Conservation (phyloP, 495 filamentous ascomycete species). For the Filosporella fistucella region DNA sequence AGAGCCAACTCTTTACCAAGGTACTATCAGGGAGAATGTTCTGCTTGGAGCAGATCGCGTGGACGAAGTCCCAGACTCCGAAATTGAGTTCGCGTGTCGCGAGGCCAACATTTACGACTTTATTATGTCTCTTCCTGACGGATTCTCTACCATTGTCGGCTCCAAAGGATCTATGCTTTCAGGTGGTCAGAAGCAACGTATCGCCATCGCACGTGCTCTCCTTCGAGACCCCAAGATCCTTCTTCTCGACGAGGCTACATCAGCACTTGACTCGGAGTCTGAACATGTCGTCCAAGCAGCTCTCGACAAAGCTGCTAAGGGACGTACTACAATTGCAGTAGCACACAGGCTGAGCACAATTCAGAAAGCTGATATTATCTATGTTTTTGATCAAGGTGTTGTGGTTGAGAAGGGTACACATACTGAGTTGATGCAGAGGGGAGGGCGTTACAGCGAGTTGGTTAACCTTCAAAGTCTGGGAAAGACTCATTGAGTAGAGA, state of each 20-base stretch:
- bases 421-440: conserved; percentile 56
- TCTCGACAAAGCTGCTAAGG: conserved; percentile 67
- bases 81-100: conserved; percentile 69
- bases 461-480: conserved; percentile 77
- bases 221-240: conserved; percentile 73
- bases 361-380: conserved; percentile 79
- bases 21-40: conserved; percentile 79
- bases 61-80: conserved; percentile 62
- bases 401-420: conserved; percentile 75
- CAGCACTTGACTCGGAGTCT: conserved; percentile 73
- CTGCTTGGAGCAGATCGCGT: conserved; percentile 61
- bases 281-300: conserved; percentile 83
- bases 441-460: conserved; percentile 71
- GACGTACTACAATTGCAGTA: conserved; percentile 74
- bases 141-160: conserved; percentile 71
- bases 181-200: conserved; percentile 80
- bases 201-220: conserved; percentile 75
- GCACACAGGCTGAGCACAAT: conserved; percentile 76
- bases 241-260: conserved; percentile 80
- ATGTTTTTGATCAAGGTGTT: conserved; percentile 73
- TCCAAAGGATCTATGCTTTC: conserved; percentile 74
- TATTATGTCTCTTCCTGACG: conserved; percentile 71
- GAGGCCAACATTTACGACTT: conserved; percentile 93
- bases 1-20: conserved; percentile 84
- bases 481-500: conserved; percentile 29